A percentile compares a stretch with the other conserved stretches of the same genome.
Evolutionary conservation across 2,329 filamentous ascomycete genomes (phyloP).

Genomic region (Pseudopyricularia javanii): DNA sequence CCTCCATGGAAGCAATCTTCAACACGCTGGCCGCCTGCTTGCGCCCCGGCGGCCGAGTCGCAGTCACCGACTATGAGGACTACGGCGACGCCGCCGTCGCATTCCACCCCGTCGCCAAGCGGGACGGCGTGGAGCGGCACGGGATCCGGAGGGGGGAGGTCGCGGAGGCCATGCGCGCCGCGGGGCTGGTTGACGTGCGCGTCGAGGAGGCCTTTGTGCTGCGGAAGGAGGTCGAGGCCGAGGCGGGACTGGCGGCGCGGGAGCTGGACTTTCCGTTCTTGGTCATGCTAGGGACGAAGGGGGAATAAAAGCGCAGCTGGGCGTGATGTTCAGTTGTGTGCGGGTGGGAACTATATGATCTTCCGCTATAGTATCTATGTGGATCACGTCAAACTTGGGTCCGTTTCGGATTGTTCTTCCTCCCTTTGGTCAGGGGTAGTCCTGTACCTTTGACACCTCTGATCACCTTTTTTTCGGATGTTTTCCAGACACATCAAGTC

Average conservation of each 20-base stretch:
- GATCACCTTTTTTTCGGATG: too few relatives aligned
- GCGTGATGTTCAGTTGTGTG: too few relatives aligned
- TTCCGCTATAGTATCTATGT: too few relatives aligned
- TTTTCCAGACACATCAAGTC: too few relatives aligned
- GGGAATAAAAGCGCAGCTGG: background rate
- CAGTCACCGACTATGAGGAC: slow-evolving; percentile 46
- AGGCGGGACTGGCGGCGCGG: slow-evolving; percentile 10
- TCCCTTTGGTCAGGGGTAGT: too few relatives aligned
- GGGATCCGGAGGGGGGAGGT: slow-evolving; percentile 31
- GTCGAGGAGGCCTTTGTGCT: slow-evolving; percentile 35
- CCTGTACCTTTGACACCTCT: too few relatives aligned
- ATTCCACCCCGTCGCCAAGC: slow-evolving; percentile 39
- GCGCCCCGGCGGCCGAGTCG: slow-evolving; percentile 31
- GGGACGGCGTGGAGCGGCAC: slow-evolving; percentile 41
- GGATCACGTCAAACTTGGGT: too few relatives aligned
- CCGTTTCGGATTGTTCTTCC: too few relatives aligned
- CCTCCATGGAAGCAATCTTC: slow-evolving; percentile 27
- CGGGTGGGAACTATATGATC: too few relatives aligned
- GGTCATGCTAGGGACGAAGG: slow-evolving; percentile 20
- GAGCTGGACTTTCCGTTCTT: slow-evolving; percentile 25
- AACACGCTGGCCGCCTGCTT: slow-evolving; percentile 32
- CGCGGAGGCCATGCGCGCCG: slow-evolving; percentile 26
- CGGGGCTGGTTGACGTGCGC: slow-evolving; percentile 33
- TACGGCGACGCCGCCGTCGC: slow-evolving; percentile 35
- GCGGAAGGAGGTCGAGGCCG: slow-evolving; percentile 34